Conservation (phyloP, 2,329 filamentous ascomycete genomes). For the Fusarium aywerte region DNA sequence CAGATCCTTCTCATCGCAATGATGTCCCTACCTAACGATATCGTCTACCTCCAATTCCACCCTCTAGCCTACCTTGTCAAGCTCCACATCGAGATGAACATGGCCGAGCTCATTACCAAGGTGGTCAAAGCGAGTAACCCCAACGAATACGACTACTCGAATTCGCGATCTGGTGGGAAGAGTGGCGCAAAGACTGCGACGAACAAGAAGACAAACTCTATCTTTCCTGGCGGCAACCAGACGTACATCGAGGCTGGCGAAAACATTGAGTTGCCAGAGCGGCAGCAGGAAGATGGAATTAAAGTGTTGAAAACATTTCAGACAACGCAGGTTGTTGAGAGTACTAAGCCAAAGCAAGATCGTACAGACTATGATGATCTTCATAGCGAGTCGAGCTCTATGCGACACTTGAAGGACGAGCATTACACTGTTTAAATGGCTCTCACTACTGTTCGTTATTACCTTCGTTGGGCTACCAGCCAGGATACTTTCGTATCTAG, state of each 20-base stretch:
- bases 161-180: slow-evolving; percentile 36
- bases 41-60: slow-evolving; percentile 59
- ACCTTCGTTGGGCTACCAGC: no score
- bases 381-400: slow-evolving; percentile 45
- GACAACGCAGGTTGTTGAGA: slow-evolving; percentile 38
- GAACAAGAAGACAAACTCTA: slow-evolving; percentile 25
- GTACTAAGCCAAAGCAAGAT: slow-evolving; percentile 26
- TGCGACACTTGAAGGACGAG: slow-evolving; percentile 39
- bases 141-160: slow-evolving; percentile 41
- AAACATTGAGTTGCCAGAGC: slow-evolving; percentile 35
- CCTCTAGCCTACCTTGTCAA: slow-evolving; percentile 64
- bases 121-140: slow-evolving; percentile 47
- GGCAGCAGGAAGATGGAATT: slow-evolving; percentile 34
- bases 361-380: slow-evolving; percentile 40
- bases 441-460: not conserved
- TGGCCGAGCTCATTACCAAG: slow-evolving; percentile 62
- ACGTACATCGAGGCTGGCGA: slow-evolving; percentile 40
- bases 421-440: slow-evolving; percentile 16
- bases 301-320: slow-evolving; percentile 45
- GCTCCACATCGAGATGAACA: slow-evolving; percentile 64
- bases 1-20: slow-evolving; percentile 46
- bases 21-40: slow-evolving; percentile 48
- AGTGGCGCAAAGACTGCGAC: slow-evolving; percentile 26
- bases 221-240: slow-evolving; percentile 39
- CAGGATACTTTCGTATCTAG: no score